Evolutionary conservation across 2,329 filamentous ascomycete species (phyloP), one percentile per base, ranked within the genome.

Genomic region (Arthroderma sp.): DNA sequence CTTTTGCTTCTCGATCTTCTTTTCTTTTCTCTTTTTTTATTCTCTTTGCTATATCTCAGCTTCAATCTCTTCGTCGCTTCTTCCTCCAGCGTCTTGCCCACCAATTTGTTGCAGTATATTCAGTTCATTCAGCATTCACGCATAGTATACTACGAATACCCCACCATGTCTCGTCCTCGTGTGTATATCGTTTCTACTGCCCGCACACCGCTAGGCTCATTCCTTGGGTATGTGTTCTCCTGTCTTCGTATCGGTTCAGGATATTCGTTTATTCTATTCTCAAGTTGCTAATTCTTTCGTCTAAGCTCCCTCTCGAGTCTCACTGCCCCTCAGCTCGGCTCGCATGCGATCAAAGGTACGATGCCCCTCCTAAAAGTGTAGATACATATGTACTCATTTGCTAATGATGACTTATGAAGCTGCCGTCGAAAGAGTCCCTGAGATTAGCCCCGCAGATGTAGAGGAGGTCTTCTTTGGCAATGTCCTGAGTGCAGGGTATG

Each of bases 391-490:
- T 22, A 22, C 15, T 22, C 15, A 31, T 28, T 28, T n/a, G 37
- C 43, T 47, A 42, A 42, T 39, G 36, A 22, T 29, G 8, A 8
- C 6, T 32, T 27, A 6, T 40, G 38, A 53, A 78, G 75, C 77
- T 60, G 89, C 89, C 50, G 77, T 98, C 54, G 83, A 87, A 69
- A 83, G 86, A 59, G 85, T 83, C 39, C 81, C 91, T 45, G 77
- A 82, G 59, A 79, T 98, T 70, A 88, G 93, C 70, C 75, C 86
- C 45, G 79, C 87, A 58, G 79, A 94, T 63, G 85, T 98, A 47
- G 80, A 98, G 63, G 91, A 98, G 66, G 86, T 98, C 61, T 93
- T 91, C 74, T 93, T 95, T 62, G 91, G 91, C 66, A 98, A 98
- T 73, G 91, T 98, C 54, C 77, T 98, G 58, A 94, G 88, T 48